Base-by-base conservation (phyloP, 2,329 filamentous ascomycete genomes). In the Penicillium concentricum region DNA sequence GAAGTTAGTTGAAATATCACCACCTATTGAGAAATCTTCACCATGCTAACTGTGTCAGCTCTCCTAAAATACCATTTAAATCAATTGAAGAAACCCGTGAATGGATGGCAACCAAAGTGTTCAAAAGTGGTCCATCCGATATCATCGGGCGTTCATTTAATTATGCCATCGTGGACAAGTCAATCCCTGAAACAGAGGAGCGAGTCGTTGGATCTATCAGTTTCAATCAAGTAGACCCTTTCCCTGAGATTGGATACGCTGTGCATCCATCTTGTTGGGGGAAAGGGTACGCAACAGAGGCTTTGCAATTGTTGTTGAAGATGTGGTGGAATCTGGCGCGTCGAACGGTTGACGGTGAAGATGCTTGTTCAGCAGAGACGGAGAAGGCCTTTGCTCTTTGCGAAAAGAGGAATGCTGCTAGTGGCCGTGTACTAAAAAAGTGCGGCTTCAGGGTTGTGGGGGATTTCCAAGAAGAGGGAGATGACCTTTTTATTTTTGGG, bases 231-330 rank as follows among this genome's bases (percentile, higher is more conserved):
- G 26, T 65, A 9, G 42, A 54, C 5, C 66, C 66, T 0, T 61
- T 55, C 45, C 61, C 66, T 1, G 66, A 69, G 22, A 65, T 69
- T 16, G 67, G 68, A 16, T 69, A 68, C 22, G 63, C 63, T 5
- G 32, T 69, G 12, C 60, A 62, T 39, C 68, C 66, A 0, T 61
- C 62, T 34, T 42, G 39, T 12, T 70, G 68, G 68, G 62, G 63
- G 0, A 68, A 65, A 20, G 68, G 67, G n/a, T 66, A 61, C 22
- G 67, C 67, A 9, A 70, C 67, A 2, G 68, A 70, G 26, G 63
- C 67, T 12, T 45, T 70, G 39, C 44, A 50, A 3, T 41, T 64
- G 49, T 28, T 69, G 47, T 37, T 68, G 24, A 61, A 62, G 38
- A 52, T 61, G 51, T 70, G 68, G 68, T 70, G 68, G 66, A 45